Base-by-base conservation (phyloP, 2,329 filamentous ascomycete species). In the Daldinia sp. region DNA sequence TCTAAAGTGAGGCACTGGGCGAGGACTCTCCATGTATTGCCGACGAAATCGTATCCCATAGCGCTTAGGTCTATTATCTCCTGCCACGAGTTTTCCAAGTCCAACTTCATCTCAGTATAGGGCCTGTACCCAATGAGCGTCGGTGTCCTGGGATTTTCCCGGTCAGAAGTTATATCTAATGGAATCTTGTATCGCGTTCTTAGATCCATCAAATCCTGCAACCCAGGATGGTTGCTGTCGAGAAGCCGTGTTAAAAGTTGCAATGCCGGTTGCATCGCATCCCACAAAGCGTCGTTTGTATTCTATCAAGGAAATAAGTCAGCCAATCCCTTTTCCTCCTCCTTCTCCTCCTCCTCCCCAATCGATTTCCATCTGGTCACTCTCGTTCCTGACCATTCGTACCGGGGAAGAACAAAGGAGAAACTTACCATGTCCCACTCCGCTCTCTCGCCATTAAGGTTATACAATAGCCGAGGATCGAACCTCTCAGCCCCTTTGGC, bases 181-280 rank as follows among this genome's bases (percentile, higher is more conserved):
- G 60, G 9, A 23, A 76, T 35, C 3, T 48, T 50, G 28, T 67
- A 62, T 54, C 76, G 66, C 3, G 73, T 77, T 18, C 55, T 71
- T 66, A 78, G 51, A 30, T 78, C 73, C 10, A 63, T 60, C 1
- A 77, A 2, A 13, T 62, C 67, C 4, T 53, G 23, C 4, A 75
- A 39, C 0, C 64, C 30, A 10, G 72, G 67, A 4, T 66, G 74
- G 0, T 60, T 20, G 7, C 54, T 69, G 0, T 66, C 10, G 0
- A 78, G 42, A 1, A 77, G 33, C 3, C 56, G 58, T 1, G 74
- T 63, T 9, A 60, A 71, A 5, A 78, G 62, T n/a, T 65, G 63
- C 33, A 78, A 48, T 1, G 75, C 72, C 3, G 77, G 76, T 50
- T 74, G 73, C n/a, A 78, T 3, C 1, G 75, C 75, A 0, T 60